Evolutionary conservation across 1,139 yeast species (phyloP).

Genomic region (Diutina ranongensis): DNA sequence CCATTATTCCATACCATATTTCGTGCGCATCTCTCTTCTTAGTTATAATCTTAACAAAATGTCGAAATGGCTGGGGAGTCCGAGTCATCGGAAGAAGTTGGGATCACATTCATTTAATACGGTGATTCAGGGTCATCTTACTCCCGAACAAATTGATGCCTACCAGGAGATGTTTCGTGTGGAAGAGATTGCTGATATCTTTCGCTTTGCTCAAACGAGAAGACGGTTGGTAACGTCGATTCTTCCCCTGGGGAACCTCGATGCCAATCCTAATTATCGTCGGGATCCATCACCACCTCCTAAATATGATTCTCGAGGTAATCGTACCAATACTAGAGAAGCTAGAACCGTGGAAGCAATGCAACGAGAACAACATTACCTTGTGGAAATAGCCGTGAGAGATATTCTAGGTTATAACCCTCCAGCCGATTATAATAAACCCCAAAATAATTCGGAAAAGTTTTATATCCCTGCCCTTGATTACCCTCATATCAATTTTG

Average conservation of each 20-base stretch:
- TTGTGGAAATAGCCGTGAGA: slow-evolving; percentile 65
- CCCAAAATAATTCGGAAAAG: slow-evolving; percentile 62
- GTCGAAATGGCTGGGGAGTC: slow-evolving; percentile 35
- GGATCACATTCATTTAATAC: slow-evolving; percentile 26
- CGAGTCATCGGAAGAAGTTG: slow-evolving; percentile 21
- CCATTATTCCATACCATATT: too few species aligned
- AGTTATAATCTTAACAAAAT: background rate
- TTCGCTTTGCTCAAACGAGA: slow-evolving; percentile 40
- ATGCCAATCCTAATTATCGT: slow-evolving; percentile 17
- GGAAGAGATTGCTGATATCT: slow-evolving; percentile 51
- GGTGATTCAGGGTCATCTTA: slow-evolving; percentile 41
- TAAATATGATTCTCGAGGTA: slow-evolving; percentile 70
- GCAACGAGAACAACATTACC: slow-evolving; percentile 68
- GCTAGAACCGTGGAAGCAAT: slow-evolving; percentile 46
- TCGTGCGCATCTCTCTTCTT: background rate
- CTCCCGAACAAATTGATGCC: slow-evolving; percentile 80
- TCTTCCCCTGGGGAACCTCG: slow-evolving; percentile 23
- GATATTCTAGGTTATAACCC: slow-evolving; percentile 71
- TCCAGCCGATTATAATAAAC: slow-evolving; percentile 72
- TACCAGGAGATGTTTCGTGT: slow-evolving; percentile 66
- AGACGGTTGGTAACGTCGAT: slow-evolving; percentile 29
- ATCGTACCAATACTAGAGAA: slow-evolving; percentile 77
- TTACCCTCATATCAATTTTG: slow-evolving; percentile 86
- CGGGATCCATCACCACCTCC: slow-evolving; percentile 93
- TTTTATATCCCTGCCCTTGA: slow-evolving; percentile 77